Evolutionary conservation across 768 basidiomycete species (phyloP).

Genomic region (Russula griseocarnosa): DNA sequence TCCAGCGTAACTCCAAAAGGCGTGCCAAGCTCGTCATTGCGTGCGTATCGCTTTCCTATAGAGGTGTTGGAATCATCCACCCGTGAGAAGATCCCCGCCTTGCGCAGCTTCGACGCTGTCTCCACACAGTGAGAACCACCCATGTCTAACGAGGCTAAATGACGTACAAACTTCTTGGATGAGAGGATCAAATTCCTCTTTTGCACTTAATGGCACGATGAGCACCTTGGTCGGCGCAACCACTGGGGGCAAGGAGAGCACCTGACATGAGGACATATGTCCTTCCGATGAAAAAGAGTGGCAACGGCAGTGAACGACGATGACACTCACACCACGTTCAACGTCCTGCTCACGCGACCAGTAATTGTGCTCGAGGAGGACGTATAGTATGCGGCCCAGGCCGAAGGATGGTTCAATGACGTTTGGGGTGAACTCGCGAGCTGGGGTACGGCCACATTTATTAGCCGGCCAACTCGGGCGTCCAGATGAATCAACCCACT

Average conservation of each 20-base stretch:
- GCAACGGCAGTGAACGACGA: conserved; percentile 2
- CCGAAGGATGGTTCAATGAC: conserved; percentile 99
- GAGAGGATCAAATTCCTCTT: conserved; percentile 77
- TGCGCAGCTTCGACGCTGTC: conserved; percentile 80
- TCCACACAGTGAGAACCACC: conserved; percentile 20
- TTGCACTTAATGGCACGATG: conserved; percentile 89
- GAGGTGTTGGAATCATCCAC: conserved; percentile 95
- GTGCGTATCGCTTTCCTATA: conserved; percentile 94
- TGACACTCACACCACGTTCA: conserved; percentile 73
- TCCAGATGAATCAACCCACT: conserved; percentile 44
- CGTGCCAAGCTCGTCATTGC: conserved; percentile 98
- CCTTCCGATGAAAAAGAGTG: conserved; percentile 2
- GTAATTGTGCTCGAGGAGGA: conserved; percentile 90
- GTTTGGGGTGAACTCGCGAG: conserved; percentile 93
- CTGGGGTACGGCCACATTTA: conserved; percentile 42
- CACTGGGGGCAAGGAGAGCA: conserved; percentile 82
- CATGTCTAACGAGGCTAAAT: conserved; percentile 19
- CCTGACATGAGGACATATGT: conserved; percentile 43
- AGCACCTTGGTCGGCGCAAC: conserved; percentile 96
- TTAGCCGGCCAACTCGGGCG: conserved; percentile 21
- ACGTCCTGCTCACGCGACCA: conserved; percentile 92
- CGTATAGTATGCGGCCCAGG: conserved; percentile 92
- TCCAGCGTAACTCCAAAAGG: conserved; percentile 96
- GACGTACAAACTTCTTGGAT: conserved; percentile 84
- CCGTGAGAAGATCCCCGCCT: conserved; percentile 83